Evolutionary conservation across 345 rosid species (phyloP).

Genomic region (Pugionium cornutum): DNA sequence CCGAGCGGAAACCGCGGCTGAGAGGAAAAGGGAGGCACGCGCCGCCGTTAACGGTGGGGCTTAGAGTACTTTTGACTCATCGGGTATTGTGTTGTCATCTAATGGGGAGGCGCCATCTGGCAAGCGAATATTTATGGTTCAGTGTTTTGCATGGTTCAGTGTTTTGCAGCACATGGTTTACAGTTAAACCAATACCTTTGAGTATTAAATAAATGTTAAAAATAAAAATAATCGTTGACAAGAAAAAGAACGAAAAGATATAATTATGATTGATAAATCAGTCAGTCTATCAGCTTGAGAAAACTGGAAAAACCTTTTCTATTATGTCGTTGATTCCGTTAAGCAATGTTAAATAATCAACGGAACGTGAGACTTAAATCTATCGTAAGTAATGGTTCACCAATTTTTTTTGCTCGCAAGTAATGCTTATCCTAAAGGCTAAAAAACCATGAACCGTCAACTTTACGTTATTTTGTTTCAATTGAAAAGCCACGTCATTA

Average conservation of each 20-base stretch:
- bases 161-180: conserved; percentile 30
- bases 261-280: background rate
- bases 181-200: conserved; percentile 12
- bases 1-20: conserved; percentile 26
- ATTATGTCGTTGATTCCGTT: conserved; percentile 4
- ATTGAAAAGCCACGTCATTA: background rate
- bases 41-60: conserved; percentile 29
- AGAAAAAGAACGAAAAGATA: background rate
- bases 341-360: background rate
- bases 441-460: too few species aligned
- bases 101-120: conserved; percentile 23
- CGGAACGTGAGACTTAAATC: background rate
- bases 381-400: background rate
- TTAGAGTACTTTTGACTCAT: conserved; percentile 14
- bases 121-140: conserved; percentile 19
- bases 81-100: conserved; percentile 7
- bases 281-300: background rate
- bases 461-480: background rate
- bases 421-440: background rate
- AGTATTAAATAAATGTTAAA: conserved; percentile 5
- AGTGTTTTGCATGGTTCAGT: conserved; percentile 22
- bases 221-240: conserved; percentile 4
- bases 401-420: background rate
- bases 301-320: background rate
- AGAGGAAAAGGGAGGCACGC: conserved; percentile 26